A percentile compares a stretch with the other conserved stretches of the same genome.
Evolutionary conservation across 1,284 basidiomycete species (phyloP).

Genomic region (Microbotryomycetes sp.): DNA sequence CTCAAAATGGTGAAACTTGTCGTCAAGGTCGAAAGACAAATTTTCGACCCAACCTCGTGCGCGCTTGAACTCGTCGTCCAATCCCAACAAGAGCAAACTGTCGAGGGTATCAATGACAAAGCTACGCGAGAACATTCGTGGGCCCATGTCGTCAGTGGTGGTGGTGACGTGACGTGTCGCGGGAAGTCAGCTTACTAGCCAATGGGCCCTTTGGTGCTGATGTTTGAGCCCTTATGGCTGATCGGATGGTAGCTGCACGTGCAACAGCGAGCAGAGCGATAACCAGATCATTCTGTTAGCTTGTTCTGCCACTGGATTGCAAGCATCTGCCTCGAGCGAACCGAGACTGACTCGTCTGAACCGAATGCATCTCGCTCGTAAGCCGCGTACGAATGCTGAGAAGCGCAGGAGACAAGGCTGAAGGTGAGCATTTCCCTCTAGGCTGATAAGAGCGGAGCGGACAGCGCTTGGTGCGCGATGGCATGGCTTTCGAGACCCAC

Average conservation of each 20-base stretch:
- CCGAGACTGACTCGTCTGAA: slow-evolving; percentile 54
- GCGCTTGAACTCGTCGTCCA: slow-evolving; percentile 67
- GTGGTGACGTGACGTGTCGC: slow-evolving; percentile 47
- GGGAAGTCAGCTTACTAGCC: slow-evolving; percentile 46
- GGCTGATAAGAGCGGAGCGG: slow-evolving; percentile 1
- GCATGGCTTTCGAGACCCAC: slow-evolving; percentile 46
- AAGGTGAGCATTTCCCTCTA: no score
- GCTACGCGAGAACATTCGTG: slow-evolving; percentile 3
- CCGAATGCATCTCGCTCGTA: slow-evolving; percentile 82
- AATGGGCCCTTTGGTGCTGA: slow-evolving; percentile 61
- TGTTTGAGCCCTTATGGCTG: slow-evolving; percentile 62
- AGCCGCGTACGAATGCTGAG: slow-evolving; percentile 38
- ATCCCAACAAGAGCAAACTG: slow-evolving; percentile 77
- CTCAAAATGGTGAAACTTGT: slow-evolving; percentile 84
- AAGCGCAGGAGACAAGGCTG: no score
- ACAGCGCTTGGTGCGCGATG: not conserved
- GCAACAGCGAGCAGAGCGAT: not conserved
- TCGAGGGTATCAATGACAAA: slow-evolving; percentile 51
- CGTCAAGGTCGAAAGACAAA: slow-evolving; percentile 71
- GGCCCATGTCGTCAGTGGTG: slow-evolving; percentile 59
- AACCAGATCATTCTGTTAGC: no score
- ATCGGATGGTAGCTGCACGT: slow-evolving; percentile 62
- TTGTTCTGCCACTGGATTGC: no score
- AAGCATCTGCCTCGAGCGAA: slow-evolving; percentile 6
- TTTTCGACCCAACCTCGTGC: slow-evolving; percentile 72